Evolutionary conservation across 768 basidiomycete species (phyloP), one percentile per base, ranked within the genome.

Genomic region (Stropharia rugosoannulata): DNA sequence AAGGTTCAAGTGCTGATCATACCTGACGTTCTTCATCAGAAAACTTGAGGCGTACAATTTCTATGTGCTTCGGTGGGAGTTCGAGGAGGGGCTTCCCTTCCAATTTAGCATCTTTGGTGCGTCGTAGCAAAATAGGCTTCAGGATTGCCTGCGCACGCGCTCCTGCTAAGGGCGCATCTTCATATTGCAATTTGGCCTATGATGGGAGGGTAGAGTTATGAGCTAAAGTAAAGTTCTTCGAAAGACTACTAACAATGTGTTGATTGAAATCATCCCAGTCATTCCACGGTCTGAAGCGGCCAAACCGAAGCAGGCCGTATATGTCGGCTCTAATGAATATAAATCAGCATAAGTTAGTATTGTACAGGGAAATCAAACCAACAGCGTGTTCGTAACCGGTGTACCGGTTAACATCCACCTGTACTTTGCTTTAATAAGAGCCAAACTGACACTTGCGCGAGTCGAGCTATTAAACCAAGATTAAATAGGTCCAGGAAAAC

Each of bases 361-460:
- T 5, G 11, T 19, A 36, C 16, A 8, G 18, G 18, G 36, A 35
- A 19, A 25, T 10, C 13, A 39, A 22, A 55, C 76, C 4, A 61
- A 87, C 87, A 84, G 70, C 2, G 85, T 82, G 54, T 90, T 89
- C 0, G 87, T 89, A 9, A 89, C 81, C 1, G 88, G 87, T 0
- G 88, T 89, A 36, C 88, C 87, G 0, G 89, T 91, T 22, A 93
- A 73, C 74, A 84, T 83, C 92, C 92, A 94, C 18, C 90, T 74
- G 62, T 87, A 86, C 57, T 79, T 84, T 0, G 85, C 70, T 41
- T 81, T 76, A 27, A 94, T 73, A 61, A 80, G 78, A 1, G 85
- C 83, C 16, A 86, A 73, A 37, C 79, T 80, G 27, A 80, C 71
- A 61, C 85, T 88, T 9, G 81, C 74, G 4, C 80, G 79, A 2